Percentiles rank a stretch among this genome's conserved stretches.
phyloP scores from a whole-genome alignment of 139 green algal species.

The Tetraselmis chui region DNA sequence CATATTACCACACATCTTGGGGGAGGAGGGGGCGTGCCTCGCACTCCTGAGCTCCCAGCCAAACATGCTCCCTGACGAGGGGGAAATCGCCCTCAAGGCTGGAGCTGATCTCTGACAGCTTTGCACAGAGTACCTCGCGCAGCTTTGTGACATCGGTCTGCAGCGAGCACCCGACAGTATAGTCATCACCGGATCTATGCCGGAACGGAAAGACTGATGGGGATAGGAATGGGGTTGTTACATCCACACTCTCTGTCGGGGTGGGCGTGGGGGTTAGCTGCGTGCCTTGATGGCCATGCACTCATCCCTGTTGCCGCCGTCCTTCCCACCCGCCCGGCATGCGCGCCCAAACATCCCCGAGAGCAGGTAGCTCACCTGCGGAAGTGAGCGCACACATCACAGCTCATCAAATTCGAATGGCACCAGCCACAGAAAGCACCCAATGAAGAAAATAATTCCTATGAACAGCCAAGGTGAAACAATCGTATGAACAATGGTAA shows the following conservation, averaged over 20 bases:
- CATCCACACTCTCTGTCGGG: too few species aligned
- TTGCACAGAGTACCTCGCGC: constrained; percentile 45
- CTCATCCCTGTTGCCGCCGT: not conserved
- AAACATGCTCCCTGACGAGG: constrained; percentile 59
- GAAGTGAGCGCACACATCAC: too few species aligned
- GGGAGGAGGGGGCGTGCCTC: not conserved
- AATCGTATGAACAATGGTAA: not conserved
- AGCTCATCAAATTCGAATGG: too few species aligned
- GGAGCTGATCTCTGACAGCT: constrained; percentile 40
- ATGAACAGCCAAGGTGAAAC: too few species aligned
- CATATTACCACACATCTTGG: not conserved
- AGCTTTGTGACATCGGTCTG: constrained; percentile 42
- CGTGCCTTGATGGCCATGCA: not conserved
- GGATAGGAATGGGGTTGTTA: too few species aligned
- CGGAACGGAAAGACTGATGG: too few species aligned
- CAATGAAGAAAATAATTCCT: too few species aligned
- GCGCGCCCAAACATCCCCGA: constrained; percentile 65
- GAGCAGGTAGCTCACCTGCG: constrained; percentile 55
- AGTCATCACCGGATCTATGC: too few species aligned
- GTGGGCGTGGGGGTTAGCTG: too few species aligned
- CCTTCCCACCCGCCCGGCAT: constrained; percentile 28
- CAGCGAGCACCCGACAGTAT: too few species aligned
- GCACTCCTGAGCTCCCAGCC: constrained; percentile 67
- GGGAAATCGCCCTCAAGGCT: constrained; percentile 53
- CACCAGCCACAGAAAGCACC: too few species aligned